Conservation (phyloP, 352 stramenopile species). For the Halophytophthora batemanensis region DNA sequence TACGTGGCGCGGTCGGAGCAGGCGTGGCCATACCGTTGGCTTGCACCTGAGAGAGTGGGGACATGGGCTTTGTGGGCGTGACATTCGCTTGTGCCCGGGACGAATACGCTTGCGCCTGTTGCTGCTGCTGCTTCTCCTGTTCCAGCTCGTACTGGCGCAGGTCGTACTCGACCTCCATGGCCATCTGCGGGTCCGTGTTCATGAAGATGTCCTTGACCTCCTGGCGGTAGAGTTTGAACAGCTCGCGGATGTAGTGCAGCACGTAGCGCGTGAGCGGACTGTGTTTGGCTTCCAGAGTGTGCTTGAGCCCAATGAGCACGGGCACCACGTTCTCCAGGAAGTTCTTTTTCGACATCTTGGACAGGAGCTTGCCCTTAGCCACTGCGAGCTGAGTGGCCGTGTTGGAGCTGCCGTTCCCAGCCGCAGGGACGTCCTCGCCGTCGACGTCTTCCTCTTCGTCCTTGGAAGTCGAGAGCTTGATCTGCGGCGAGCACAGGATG, state of each 20-base stretch:
- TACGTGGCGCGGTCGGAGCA: constrained; percentile 17
- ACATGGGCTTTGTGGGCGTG: constrained; percentile 9
- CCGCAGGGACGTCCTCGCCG: constrained; percentile 54
- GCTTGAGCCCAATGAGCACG: constrained; percentile 95
- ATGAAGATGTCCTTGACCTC: constrained; percentile 93
- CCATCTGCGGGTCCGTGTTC: constrained; percentile 90
- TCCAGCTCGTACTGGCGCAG: constrained; percentile 77
- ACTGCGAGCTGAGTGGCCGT: constrained; percentile 75
- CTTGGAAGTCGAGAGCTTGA: constrained; percentile 71
- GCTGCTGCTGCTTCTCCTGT: constrained; percentile 55
- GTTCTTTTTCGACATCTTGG: constrained; percentile 97
- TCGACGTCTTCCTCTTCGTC: constrained; percentile 55
- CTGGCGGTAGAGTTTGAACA: constrained; percentile 92
- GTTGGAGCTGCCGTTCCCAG: constrained; percentile 27
- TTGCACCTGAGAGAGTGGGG: constrained; percentile 6
- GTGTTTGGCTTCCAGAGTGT: constrained; percentile 90
- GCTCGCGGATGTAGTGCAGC: constrained; percentile 92
- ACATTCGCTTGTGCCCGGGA: constrained; percentile 12
- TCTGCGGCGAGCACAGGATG: constrained; percentile 82
- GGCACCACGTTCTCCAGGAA: constrained; percentile 96
- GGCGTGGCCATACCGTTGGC: constrained; percentile 5
- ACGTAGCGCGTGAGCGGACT: constrained; percentile 93
- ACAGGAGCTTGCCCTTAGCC: constrained; percentile 92
- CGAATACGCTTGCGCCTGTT: constrained; percentile 17
- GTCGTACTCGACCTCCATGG: constrained; percentile 97